Percentiles rank a stretch among this genome's conserved stretches.
Conservation (phyloP, 225 moss, liverwort and hornwort genomes). For the Pleurozium schreberi region DNA sequence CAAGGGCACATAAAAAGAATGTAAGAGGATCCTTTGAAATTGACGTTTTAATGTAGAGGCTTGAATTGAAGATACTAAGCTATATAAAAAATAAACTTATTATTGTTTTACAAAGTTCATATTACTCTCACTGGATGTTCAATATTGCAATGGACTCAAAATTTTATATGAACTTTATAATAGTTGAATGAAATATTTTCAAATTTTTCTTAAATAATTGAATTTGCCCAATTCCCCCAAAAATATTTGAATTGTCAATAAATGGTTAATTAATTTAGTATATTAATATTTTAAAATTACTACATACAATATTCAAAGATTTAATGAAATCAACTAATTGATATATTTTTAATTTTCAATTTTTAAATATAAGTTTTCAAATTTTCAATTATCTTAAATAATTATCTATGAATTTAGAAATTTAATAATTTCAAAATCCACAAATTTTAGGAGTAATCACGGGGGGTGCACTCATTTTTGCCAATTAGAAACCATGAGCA, state of each 20-base stretch:
- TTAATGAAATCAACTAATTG: not conserved
- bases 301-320: no score
- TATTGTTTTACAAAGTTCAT: not conserved
- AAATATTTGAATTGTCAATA: not conserved
- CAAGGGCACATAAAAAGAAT: accelerated
- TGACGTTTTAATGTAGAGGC: not conserved
- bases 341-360: not conserved
- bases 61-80: not conserved
- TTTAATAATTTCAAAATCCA: accelerated
- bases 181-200: not conserved
- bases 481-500: no score
- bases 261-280: not conserved
- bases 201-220: not conserved
- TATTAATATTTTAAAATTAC: no score
- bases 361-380: not conserved
- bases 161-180: not conserved
- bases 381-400: not conserved
- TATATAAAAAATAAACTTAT: not conserved
- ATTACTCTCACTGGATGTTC: not conserved
- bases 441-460: no score
- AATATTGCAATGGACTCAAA: not conserved
- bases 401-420: not conserved
- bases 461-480: no score
- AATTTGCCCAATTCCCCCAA: not conserved
- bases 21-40: not conserved